A percentile compares a stretch with the other conserved stretches of the same genome.
These are phyloP conservation scores for Uromyces viciae-fabae DNA, from an alignment of 1,284 basidiomycete species.

Conservation along the genomic window DNA sequence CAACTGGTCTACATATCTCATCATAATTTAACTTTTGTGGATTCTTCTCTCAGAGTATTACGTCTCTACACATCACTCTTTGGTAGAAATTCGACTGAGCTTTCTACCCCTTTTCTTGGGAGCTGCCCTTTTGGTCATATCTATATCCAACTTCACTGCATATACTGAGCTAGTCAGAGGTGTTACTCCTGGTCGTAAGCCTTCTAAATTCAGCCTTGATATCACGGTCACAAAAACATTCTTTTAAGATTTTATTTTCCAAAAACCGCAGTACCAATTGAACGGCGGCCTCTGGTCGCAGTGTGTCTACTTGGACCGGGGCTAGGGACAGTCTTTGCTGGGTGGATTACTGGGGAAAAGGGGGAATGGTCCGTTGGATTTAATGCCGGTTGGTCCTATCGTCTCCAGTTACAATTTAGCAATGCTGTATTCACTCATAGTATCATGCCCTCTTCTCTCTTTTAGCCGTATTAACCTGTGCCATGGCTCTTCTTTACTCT, in stretches of 20 bases:
- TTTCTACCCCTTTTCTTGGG: slow-evolving; percentile 35
- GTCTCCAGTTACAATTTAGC: background rate
- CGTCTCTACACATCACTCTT: slow-evolving; percentile 19
- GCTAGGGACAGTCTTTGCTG: slow-evolving; percentile 22
- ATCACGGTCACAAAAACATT: background rate
- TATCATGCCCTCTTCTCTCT: background rate
- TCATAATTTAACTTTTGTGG: too few species aligned
- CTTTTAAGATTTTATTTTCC: background rate
- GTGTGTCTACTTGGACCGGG: slow-evolving; percentile 12
- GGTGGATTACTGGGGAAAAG: slow-evolving; percentile 39
- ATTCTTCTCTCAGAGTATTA: slow-evolving; percentile 16
- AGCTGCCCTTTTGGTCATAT: slow-evolving; percentile 17
- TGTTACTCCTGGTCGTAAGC: background rate
- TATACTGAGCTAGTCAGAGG: slow-evolving; percentile 38
- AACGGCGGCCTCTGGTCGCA: background rate
- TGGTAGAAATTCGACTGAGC: slow-evolving; percentile 29
- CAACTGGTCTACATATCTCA: background rate
- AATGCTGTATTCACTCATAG: background rate
- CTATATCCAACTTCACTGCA: slow-evolving; percentile 20
- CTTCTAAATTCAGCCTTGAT: background rate
- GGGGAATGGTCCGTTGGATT: slow-evolving; percentile 31
- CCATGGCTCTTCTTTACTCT: slow-evolving; percentile 8
- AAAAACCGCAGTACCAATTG: slow-evolving; percentile 4
- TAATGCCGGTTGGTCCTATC: slow-evolving; percentile 20
- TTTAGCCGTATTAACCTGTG: slow-evolving; percentile 24